Evolutionary conservation across 78 protist species (phyloP).

Genomic region (Diacronema lutheri): DNA sequence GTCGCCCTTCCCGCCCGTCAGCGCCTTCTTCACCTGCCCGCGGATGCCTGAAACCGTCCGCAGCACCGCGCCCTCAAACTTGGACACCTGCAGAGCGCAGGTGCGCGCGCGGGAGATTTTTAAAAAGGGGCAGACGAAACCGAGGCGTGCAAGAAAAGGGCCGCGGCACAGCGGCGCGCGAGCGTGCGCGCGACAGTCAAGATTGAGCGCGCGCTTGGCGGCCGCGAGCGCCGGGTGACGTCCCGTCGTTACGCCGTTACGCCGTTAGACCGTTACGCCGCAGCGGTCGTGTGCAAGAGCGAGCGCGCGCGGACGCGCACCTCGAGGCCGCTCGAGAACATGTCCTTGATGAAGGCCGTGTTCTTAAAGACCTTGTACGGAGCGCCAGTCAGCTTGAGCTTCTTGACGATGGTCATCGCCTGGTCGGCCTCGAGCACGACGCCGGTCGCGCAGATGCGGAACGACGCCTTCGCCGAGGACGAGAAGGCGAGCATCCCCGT

Average conservation of each 20-base stretch:
- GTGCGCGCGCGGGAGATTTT: too few relatives aligned
- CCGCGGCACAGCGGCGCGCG: too few relatives aligned
- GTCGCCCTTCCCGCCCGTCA: constrained; percentile 69
- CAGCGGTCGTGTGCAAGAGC: too few relatives aligned
- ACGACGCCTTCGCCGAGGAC: constrained; percentile 11
- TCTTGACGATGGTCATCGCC: constrained; percentile 84
- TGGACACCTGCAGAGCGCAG: constrained; percentile 82
- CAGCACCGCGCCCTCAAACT: constrained; percentile 94
- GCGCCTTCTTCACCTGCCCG: constrained; percentile 92
- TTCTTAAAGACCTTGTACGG: constrained; percentile 88
- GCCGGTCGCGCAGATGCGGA: constrained; percentile 94
- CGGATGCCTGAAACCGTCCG: constrained; percentile 97
- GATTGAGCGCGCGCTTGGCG: too few relatives aligned
- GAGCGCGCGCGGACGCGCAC: too few relatives aligned
- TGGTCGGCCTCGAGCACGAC: constrained; percentile 81
- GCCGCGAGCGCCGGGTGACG: too few relatives aligned
- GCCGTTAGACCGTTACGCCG: too few relatives aligned
- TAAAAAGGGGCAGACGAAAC: too few relatives aligned
- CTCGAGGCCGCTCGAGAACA: constrained; percentile 46
- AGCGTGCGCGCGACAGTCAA: too few relatives aligned
- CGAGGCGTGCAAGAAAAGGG: too few relatives aligned
- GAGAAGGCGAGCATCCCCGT: constrained; percentile 72
- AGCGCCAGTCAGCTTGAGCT: constrained; percentile 92
- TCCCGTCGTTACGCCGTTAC: too few relatives aligned
- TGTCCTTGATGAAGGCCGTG: constrained; percentile 89